Conservation (phyloP, 805 yeast genomes). For the Myxozyma monticola region DNA sequence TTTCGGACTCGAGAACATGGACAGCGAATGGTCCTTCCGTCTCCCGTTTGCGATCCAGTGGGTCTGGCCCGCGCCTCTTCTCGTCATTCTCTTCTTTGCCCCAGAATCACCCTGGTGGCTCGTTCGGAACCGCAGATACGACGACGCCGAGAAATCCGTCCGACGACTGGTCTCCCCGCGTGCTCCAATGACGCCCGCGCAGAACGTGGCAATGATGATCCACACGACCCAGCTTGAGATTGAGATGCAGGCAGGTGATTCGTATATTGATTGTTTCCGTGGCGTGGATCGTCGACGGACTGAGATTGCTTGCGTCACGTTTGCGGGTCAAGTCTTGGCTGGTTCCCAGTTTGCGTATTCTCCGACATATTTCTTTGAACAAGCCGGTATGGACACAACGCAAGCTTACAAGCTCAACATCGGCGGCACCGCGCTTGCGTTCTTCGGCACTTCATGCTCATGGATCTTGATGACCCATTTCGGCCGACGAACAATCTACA, state of each 20-base stretch:
- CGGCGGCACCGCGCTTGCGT: slow-evolving; percentile 1
- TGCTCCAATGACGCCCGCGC: neutral
- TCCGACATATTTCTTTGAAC: slow-evolving; percentile 52
- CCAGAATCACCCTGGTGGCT: slow-evolving; percentile 32
- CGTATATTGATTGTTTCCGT: slow-evolving; percentile 10
- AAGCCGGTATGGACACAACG: slow-evolving; percentile 33
- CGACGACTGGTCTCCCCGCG: slow-evolving; percentile 1
- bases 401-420: slow-evolving; percentile 11
- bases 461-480: slow-evolving; percentile 2
- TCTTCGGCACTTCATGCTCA: slow-evolving; percentile 3
- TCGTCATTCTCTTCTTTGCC: slow-evolving; percentile 48
- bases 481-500: slow-evolving; percentile 25
- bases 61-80: slow-evolving; percentile 56
- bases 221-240: slow-evolving; percentile 8
- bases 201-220: slow-evolving; percentile 16
- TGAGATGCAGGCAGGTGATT: neutral
- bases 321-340: slow-evolving; percentile 30
- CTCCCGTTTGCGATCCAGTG: slow-evolving; percentile 62
- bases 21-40: slow-evolving; percentile 47
- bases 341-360: slow-evolving; percentile 11
- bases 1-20: slow-evolving; percentile 26
- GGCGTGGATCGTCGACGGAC: slow-evolving; percentile 27
- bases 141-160: slow-evolving; percentile 6
- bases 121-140: slow-evolving; percentile 6
- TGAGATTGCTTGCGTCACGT: slow-evolving; percentile 39